Evolutionary conservation across 495 filamentous ascomycete genomes (phyloP), one percentile per base, ranked within the genome.

Genomic region (Ascodesmis nigricans): DNA sequence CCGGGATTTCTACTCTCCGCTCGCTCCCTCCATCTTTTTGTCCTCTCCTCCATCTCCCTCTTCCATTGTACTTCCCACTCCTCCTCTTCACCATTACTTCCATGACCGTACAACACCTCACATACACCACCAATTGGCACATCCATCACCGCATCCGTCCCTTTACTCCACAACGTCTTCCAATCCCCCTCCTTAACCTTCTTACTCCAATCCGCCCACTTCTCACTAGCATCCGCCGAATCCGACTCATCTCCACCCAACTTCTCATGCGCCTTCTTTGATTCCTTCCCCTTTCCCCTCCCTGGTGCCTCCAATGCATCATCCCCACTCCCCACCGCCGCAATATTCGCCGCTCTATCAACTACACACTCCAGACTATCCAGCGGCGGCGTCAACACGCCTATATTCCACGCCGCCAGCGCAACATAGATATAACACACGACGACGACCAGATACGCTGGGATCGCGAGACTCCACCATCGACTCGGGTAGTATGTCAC

Each of bases 91-190:
- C 36, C 36, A n/a, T 58, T 58, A 35, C 64, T 57, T 5, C 53
- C 55, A 34, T 62, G 61, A 0, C 71, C 76, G 51, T 81, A 81
- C 31, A 81, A 43, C 14, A 95, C 69, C 62, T 99, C 87, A 55
- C 84, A 93, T n/a, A 93, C 87, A 2, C 87, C 87, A 13, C 82
- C 90, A 26, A 95, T 64, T 4, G 87, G 87, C 13, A 99, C 70
- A 64, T 99, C 87, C 78, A 95, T 78, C 4, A 93, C 84, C 8
- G 81, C 87, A 64, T 99, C 87, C 0, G 90, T 99, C 20, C 90
- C 81, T 43, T 78, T 71, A 50, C 67, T 76, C 87, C 87, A 97
- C 5, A 84, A 59, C 31, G 58, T 63, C 44, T 60, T 67, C 87
- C 87, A 97, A 49, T 77, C 64, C 34, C 70, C 43, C 25, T 58